A percentile compares a stretch with the other conserved stretches of the same genome.
Conservation (phyloP, 2,329 filamentous ascomycete species). For the Cordyceps pruinosa region DNA sequence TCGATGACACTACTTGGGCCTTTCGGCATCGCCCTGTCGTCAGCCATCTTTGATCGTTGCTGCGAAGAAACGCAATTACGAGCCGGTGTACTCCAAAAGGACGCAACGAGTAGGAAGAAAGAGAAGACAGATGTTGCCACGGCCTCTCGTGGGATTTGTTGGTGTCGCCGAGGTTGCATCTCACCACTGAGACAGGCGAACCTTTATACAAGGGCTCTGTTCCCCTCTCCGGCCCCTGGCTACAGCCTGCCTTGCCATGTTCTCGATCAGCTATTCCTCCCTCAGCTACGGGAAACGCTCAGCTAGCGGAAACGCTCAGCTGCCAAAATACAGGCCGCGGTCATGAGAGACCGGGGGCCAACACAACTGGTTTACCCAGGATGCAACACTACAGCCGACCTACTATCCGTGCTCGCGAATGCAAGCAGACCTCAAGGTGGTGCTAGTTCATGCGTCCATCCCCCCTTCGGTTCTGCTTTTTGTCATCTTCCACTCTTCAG, state of each 20-base stretch:
- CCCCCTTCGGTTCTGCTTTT: background rate
- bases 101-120: background rate
- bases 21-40: background rate
- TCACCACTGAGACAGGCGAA: background rate
- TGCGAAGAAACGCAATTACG: background rate
- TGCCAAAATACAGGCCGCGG: background rate
- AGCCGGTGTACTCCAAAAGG: background rate
- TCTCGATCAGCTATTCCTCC: background rate
- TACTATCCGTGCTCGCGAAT: background rate
- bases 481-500: background rate
- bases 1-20: background rate
- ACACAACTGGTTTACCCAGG: background rate
- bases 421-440: conserved; percentile 5
- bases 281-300: background rate
- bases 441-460: background rate
- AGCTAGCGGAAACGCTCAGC: background rate
- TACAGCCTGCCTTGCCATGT: background rate
- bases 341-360: background rate
- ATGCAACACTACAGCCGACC: background rate
- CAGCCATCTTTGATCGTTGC: background rate
- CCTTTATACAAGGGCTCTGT: background rate
- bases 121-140: background rate
- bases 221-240: background rate
- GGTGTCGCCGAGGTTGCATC: background rate
- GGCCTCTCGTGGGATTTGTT: background rate